Percentiles rank a stretch among this genome's conserved stretches.
Evolutionary conservation across 78 protist genomes (phyloP).

Genomic region (Dictyostelium capitatum): DNA sequence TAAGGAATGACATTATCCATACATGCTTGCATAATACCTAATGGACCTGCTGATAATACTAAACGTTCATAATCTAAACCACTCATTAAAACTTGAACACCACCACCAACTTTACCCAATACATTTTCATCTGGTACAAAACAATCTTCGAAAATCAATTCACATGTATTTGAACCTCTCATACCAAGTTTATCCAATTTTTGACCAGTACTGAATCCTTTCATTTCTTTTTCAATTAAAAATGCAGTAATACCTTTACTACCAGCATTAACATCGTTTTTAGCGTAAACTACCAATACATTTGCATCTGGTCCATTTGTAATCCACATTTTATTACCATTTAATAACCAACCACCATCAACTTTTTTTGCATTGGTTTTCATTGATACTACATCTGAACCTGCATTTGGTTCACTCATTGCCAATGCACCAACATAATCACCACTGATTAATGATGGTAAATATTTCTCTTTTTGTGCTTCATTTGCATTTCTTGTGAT

Average conservation of each 20-base stretch:
- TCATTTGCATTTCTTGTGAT: slow-evolving; percentile 94
- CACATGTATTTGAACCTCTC: slow-evolving; percentile 97
- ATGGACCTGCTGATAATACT: slow-evolving; percentile 94
- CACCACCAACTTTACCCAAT: slow-evolving; percentile 87
- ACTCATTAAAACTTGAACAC: slow-evolving; percentile 94
- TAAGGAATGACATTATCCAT: slow-evolving; percentile 93
- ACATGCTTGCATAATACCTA: slow-evolving; percentile 94
- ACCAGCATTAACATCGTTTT: slow-evolving; percentile 86
- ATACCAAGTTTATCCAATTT: slow-evolving; percentile 97
- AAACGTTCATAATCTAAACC: slow-evolving; percentile 95
- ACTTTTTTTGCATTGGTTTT: slow-evolving; percentile 78
- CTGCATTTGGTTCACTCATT: slow-evolving; percentile 97
- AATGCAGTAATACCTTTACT: slow-evolving; percentile 92
- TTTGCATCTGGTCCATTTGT: slow-evolving; percentile 96
- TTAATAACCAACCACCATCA: slow-evolving; percentile 83
- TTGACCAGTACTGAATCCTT: slow-evolving; percentile 93
- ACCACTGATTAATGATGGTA: slow-evolving; percentile 91
- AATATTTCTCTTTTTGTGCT: slow-evolving; percentile 87
- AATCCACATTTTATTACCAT: slow-evolving; percentile 95
- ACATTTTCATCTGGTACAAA: slow-evolving; percentile 92
- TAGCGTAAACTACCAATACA: slow-evolving; percentile 94
- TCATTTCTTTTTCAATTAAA: slow-evolving; percentile 82
- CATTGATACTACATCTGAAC: slow-evolving; percentile 97
- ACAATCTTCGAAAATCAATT: slow-evolving; percentile 85
- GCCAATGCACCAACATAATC: slow-evolving; percentile 96